phyloP scores from a whole-genome alignment of 2,329 filamentous ascomycete species.

The Lanzia echinophila region DNA sequence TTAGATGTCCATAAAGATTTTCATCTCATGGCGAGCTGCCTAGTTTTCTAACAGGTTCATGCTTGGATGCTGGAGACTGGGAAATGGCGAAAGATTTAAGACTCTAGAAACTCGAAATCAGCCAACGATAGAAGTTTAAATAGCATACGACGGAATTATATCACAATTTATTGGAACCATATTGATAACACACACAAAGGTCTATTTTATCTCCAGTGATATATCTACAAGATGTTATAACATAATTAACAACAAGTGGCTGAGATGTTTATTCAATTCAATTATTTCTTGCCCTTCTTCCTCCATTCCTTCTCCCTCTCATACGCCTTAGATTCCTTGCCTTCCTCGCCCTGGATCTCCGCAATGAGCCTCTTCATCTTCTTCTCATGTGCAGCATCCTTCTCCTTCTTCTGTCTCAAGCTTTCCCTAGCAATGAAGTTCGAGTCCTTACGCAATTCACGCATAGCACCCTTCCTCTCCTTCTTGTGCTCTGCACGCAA shows the following conservation, averaged over 20 bases:
- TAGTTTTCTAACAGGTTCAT: too few relatives aligned
- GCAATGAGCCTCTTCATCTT: conserved; percentile 89
- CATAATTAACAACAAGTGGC: neutral
- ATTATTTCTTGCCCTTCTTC: conserved; percentile 54
- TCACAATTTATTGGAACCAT: too few relatives aligned
- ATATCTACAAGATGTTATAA: neutral
- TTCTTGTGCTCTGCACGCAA: conserved; percentile 53
- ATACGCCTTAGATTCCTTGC: conserved; percentile 78
- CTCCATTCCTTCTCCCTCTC: conserved; percentile 75
- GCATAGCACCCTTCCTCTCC: conserved; percentile 87
- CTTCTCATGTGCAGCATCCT: conserved; percentile 89
- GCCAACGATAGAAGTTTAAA: too few relatives aligned
- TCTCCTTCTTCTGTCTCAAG: conserved; percentile 85
- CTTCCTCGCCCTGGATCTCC: conserved; percentile 94
- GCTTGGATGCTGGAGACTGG: too few relatives aligned
- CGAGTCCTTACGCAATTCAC: conserved; percentile 91
- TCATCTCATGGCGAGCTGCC: too few relatives aligned
- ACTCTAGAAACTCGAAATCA: too few relatives aligned
- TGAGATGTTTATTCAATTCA: neutral
- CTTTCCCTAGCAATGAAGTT: conserved; percentile 90
- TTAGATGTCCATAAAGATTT: neutral
- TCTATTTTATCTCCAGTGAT: neutral
- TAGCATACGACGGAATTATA: too few relatives aligned
- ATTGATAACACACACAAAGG: too few relatives aligned
- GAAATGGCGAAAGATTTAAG: too few relatives aligned